Base-by-base conservation (phyloP, 1,284 basidiomycete genomes). In the Naganishia cerealis region DNA sequence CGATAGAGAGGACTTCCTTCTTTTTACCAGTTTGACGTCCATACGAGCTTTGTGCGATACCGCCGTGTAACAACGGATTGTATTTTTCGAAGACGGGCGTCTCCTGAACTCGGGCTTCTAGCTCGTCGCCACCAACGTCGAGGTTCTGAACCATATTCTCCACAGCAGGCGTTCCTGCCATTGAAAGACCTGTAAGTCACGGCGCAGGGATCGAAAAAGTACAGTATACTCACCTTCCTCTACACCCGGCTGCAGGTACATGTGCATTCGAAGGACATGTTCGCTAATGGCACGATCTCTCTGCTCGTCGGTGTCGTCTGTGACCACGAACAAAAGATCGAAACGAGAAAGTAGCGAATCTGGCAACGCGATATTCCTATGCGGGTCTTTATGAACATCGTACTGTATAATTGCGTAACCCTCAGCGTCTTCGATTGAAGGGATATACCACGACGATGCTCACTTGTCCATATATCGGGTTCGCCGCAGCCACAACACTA, bases 281-380 rank as follows among this genome's bases (percentile, higher is more conserved):
- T 99, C 95, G 48, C 94, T 94, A 74, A 99, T 97, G 80, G 85
- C 86, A 36, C 96, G 88, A 81, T 99, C 96, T 42, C 94, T 86
- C 72, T 88, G 86, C 83, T 98, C 96, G 76, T 98, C 93, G 7
- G 96, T 93, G 78, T 99, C 94, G 81, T 99, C 96, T 0, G 94
- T 99, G 18, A 99, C 93, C 61, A 99, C 90, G 78, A 99, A 99
- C 46, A 99, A 86, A 72, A 99, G 81, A 83, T 99, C 96, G 84
- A 99, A 99, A 88, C 96, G 95, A 21, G 96, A 99, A 21, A 99
- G 86, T 18, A 99, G 85, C 40, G 96, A 99, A 81, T 99, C 96
- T 3, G 96, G 96, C 1, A 99, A 87, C 3, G 95, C 96, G 75
- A 99, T 99, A 78, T 99, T 99, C 82, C 90, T 90, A 82, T 98